Evolutionary conservation across 805 yeast genomes (phyloP).

Genomic region (Torulaspora indica): DNA sequence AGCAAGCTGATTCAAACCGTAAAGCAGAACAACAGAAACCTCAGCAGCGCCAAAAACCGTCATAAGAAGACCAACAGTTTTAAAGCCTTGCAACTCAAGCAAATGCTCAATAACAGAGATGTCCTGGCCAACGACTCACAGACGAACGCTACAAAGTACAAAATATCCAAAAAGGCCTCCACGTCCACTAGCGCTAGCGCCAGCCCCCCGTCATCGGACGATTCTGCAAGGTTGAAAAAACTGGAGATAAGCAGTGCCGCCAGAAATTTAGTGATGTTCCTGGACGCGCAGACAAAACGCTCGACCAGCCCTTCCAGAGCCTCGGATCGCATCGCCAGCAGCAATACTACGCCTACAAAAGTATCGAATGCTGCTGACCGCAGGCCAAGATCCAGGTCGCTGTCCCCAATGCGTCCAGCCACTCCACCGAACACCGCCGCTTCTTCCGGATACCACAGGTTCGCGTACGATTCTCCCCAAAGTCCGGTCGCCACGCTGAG

Average conservation of each 20-base stretch:
- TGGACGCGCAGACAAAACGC: slow-evolving; percentile 12
- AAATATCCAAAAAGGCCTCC: slow-evolving; percentile 6
- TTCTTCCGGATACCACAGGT: slow-evolving; percentile 22
- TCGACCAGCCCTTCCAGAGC: slow-evolving; percentile 7
- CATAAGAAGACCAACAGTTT: slow-evolving; percentile 38
- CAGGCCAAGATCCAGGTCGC: slow-evolving; percentile 14
- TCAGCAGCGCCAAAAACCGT: slow-evolving; percentile 3
- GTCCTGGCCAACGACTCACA: slow-evolving; percentile 27
- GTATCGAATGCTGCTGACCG: slow-evolving; percentile 4
- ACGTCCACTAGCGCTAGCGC: slow-evolving; percentile 5
- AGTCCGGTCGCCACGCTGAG: slow-evolving; percentile 15
- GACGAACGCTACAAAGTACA: slow-evolving; percentile 12
- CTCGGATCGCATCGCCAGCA: not conserved
- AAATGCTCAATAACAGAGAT: slow-evolving; percentile 32
- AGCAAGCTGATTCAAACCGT: slow-evolving; percentile 31
- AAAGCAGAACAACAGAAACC: slow-evolving; percentile 16
- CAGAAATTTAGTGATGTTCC: slow-evolving; percentile 18
- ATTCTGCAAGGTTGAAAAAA: slow-evolving; percentile 7
- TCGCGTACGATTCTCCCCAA: slow-evolving; percentile 22
- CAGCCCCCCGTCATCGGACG: slow-evolving; percentile 2
- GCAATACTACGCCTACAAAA: not conserved
- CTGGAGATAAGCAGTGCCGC: slow-evolving; percentile 15
- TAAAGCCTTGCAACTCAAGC: slow-evolving; percentile 35
- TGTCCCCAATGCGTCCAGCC: slow-evolving; percentile 17
- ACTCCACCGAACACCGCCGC: slow-evolving; percentile 15